Conservation (phyloP, 306 rosid genomes). For the Gastrolobium villosum region DNA sequence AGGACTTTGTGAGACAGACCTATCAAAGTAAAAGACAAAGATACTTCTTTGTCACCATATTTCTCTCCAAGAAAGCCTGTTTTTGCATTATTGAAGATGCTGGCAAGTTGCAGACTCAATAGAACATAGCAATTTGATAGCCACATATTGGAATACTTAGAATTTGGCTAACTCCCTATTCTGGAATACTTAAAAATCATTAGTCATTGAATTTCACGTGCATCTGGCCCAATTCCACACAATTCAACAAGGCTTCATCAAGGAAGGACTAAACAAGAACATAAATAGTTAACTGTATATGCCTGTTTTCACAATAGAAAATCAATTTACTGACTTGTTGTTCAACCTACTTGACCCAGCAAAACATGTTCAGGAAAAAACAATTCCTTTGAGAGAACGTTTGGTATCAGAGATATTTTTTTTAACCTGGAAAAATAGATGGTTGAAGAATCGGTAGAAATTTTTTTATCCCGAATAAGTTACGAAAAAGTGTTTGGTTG, state of each 20-base stretch:
- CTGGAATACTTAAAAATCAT: not conserved
- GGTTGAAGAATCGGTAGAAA: too few relatives aligned
- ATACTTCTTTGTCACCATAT: not conserved
- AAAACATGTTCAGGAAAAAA: not conserved
- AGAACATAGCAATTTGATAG: constrained; percentile 7
- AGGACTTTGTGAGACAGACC: not conserved
- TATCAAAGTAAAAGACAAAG: not conserved
- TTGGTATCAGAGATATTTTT: too few relatives aligned
- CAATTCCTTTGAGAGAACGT: not conserved
- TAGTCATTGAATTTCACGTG: not conserved
- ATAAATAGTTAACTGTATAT: not conserved
- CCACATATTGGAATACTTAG: not conserved
- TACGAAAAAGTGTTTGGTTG: too few relatives aligned
- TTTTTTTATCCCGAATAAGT: too few relatives aligned
- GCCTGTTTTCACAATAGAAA: not conserved
- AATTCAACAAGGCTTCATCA: not conserved
- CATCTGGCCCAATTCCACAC: not conserved
- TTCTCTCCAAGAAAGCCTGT: not conserved
- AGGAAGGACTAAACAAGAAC: not conserved
- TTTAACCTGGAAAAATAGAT: too few relatives aligned
- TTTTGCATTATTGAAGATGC: constrained; percentile 36
- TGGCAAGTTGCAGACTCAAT: not conserved
- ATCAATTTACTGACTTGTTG: not conserved
- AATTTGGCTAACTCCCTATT: not conserved
- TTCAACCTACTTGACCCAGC: not conserved